A percentile compares a stretch with the other conserved stretches of the same genome.
These are phyloP conservation scores for Cornus kousa DNA, from an alignment of 148 eudicot species.

Conservation along the genomic window DNA sequence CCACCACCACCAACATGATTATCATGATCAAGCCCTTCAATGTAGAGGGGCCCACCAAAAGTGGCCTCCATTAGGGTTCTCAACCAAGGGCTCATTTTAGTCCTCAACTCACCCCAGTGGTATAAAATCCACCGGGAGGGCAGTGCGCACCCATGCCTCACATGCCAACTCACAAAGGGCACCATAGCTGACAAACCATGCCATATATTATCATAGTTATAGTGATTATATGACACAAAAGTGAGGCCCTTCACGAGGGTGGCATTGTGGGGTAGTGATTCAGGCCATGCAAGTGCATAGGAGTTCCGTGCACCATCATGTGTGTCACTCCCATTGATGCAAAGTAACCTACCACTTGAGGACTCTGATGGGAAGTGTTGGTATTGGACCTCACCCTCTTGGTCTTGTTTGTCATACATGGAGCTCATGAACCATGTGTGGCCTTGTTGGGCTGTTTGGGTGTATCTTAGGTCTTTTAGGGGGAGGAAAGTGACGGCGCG, in stretches of 20 bases:
- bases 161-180: constrained; percentile 72
- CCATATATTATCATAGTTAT: constrained; percentile 64
- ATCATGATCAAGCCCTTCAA: constrained; percentile 34
- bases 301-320: constrained; percentile 78
- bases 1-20: constrained; percentile 5
- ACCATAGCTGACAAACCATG: constrained; percentile 61
- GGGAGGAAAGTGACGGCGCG: constrained; percentile 66
- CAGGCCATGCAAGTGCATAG: constrained; percentile 69
- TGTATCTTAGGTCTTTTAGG: constrained; percentile 59
- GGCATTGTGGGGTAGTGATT: constrained; percentile 53
- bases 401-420: constrained; percentile 48
- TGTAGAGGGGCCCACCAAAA: constrained; percentile 33
- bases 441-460: constrained; percentile 41
- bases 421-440: constrained; percentile 98
- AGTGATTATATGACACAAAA: constrained; percentile 70
- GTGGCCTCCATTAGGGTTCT: constrained; percentile 55
- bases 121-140: constrained; percentile 61
- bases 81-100: constrained; percentile 52
- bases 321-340: constrained; percentile 58
- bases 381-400: constrained; percentile 62
- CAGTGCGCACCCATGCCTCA: constrained; percentile 39
- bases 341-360: constrained; percentile 54
- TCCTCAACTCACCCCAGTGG: constrained; percentile 76
- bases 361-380: constrained; percentile 60
- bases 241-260: constrained; percentile 56